Evolutionary conservation across 139 green algal genomes (phyloP), one percentile per base, ranked within the genome.

Genomic region (Spirogloea muscicola): DNA sequence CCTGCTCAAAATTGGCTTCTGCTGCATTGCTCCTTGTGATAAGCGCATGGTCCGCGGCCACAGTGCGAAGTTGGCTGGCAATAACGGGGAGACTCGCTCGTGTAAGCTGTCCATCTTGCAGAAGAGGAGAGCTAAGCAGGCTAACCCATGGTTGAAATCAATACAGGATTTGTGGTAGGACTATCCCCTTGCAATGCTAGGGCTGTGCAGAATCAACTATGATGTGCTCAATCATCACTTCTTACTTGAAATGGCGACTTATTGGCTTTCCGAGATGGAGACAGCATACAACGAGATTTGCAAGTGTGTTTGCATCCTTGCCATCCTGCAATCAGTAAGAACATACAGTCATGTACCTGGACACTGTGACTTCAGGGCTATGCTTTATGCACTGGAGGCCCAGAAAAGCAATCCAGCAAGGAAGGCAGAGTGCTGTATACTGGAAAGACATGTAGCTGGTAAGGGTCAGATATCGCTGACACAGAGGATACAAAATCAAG

Each of bases 191-290:
- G 55, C n/a, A 37, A 9, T 13, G 38, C 4, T 31, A 63, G n/a
- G n/a, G n/a, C n/a, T n/a, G n/a, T n/a, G n/a, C n/a, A n/a, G n/a
- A n/a, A n/a, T n/a, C n/a, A n/a, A n/a, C n/a, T n/a, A n/a, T n/a
- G n/a, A n/a, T n/a, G n/a, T n/a, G n/a, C n/a, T n/a, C n/a, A n/a
- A n/a, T n/a, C n/a, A n/a, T n/a, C n/a, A n/a, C n/a, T n/a, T n/a
- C 72, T 76, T 49, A 80, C 90, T 91, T 77, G 82, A 89, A 0
- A 85, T 88, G 84, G 33, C 80, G 70, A 10, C 75, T 72, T 10
- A 78, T 52, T 10, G 86, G 83, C 87, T 98, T 98, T 31, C 86
- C 88, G 18, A 95, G 79, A 85, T 96, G 91, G 67, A 96, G 82
- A 10, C 72, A 77, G 31, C 85, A 86, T 1, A 89, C 85, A 39